These are phyloP conservation scores for Coemansia sp. DNA, from an alignment of 192 early-diverging fungal genomes.

Conservation along the genomic window DNA sequence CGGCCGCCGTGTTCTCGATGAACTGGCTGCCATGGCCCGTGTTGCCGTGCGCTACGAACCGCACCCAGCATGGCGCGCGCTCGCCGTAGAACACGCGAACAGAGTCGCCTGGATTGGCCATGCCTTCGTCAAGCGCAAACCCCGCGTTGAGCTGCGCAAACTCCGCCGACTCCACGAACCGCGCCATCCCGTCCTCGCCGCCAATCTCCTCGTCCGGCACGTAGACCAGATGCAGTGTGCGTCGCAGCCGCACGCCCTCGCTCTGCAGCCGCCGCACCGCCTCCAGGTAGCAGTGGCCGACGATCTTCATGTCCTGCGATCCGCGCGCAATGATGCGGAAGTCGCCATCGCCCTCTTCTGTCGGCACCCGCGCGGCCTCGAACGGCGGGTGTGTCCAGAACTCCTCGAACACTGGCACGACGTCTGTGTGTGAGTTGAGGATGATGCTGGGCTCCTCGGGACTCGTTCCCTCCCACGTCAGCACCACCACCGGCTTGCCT, in stretches of 20 bases:
- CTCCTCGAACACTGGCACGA: conserved; percentile 81
- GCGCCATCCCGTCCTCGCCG: conserved; percentile 76
- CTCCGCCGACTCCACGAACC: conserved; percentile 64
- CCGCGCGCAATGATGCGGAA: conserved; percentile 78
- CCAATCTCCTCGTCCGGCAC: conserved; percentile 89
- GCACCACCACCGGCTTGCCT: conserved; percentile 71
- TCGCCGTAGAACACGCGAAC: conserved; percentile 86
- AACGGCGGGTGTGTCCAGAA: conserved; percentile 80
- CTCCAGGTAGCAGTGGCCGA: conserved; percentile 80
- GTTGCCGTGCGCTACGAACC: conserved; percentile 66
- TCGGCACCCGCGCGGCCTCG: conserved; percentile 60
- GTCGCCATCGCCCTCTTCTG: conserved; percentile 62
- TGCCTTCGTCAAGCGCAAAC: conserved; percentile 85
- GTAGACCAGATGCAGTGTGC: conserved; percentile 76
- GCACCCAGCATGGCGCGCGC: conserved; percentile 82
- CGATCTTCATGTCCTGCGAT: conserved; percentile 92
- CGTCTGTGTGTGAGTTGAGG: conserved; percentile 88
- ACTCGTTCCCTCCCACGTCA: conserved; percentile 67
- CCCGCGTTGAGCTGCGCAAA: conserved; percentile 75
- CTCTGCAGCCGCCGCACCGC: conserved; percentile 67
- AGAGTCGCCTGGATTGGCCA: conserved; percentile 64
- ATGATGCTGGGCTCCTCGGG: conserved; percentile 62
- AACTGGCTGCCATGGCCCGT: conserved; percentile 87
- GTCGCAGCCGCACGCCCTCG: conserved; percentile 57
- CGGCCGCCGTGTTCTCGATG: conserved; percentile 69